Base-by-base conservation (phyloP, 2,329 filamentous ascomycete species). In the Fusarium sp. region DNA sequence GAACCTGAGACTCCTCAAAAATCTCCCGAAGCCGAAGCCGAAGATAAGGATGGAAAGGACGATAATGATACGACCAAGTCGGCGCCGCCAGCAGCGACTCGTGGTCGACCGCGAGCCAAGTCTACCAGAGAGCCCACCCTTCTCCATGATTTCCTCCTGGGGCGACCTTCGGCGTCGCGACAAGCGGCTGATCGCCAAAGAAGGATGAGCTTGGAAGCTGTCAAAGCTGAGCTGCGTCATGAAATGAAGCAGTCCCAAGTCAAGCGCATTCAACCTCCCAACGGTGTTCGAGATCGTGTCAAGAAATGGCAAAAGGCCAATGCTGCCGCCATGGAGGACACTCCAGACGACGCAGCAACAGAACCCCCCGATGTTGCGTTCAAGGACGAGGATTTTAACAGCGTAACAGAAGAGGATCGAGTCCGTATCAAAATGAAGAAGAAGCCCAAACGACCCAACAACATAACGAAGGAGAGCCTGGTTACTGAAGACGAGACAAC, bases 251-350 rank as follows among this genome's bases (percentile, higher is more conserved):
- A 89, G 70, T 87, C 83, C 8, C 79, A 84, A n/a, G 87, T 86
- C 53, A 85, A 80, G 77, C 89, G 82, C 79, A 84, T 88, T 72
- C 90, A 83, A 80, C 87, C 82, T 75, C 92, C 88, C 0, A 86
- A 87, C 5, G 88, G 88, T n/a, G 92, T 97, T 48, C 88, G 88
- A 66, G 91, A 93, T 71, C 90, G 94, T 74, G 92, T 97, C 54
- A 91, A 90, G 72, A 87, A 91, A 79, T 97, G 94, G 94, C 94
- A 97, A 79, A 91, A 91, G 75, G 85, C 90, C 71, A 93, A 92
- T 74, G 92, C 91, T 34, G 86, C 87, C 7, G 91, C 90, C 26
- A 86, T 91, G 79, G 81, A 3, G 85, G 82, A 3, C 82, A 86
- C 57, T 2, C 85, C 85, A 2, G 81, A 87, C 33, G 84, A 85